phyloP scores from a whole-genome alignment of 2,329 filamentous ascomycete genomes.

The Ophiocordyceps australis region DNA sequence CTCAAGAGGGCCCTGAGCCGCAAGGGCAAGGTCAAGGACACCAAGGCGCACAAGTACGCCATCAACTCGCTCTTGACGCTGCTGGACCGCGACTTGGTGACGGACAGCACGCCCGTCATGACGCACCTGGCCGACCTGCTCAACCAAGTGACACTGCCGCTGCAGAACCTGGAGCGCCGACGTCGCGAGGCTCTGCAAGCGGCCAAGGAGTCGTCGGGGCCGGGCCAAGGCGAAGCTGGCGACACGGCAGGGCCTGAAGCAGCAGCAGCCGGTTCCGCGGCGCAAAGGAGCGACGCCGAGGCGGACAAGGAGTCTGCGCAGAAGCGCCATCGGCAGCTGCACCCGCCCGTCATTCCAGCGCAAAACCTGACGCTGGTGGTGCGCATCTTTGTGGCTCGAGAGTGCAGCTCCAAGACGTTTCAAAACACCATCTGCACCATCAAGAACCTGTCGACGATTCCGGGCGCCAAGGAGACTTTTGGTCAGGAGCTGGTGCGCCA shows the following conservation, averaged over 20 bases:
- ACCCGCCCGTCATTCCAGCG: conserved; percentile 71
- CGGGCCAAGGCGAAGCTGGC: conserved; percentile 9
- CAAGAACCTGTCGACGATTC: conserved; percentile 89
- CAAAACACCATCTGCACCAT: conserved; percentile 96
- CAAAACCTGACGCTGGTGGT: conserved; percentile 88
- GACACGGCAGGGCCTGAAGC: conserved; percentile 7
- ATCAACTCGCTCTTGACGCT: conserved; percentile 80
- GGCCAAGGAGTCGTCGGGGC: conserved; percentile 16
- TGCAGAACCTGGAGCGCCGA: conserved; percentile 66
- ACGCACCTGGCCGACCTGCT: conserved; percentile 76
- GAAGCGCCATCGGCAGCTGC: conserved; percentile 40
- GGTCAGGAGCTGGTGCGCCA: conserved; percentile 85
- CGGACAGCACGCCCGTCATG: conserved; percentile 96
- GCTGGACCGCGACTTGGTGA: conserved; percentile 84
- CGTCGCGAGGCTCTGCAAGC: conserved; percentile 54
- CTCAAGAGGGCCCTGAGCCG: conserved; percentile 60
- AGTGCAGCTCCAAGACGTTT: conserved; percentile 96
- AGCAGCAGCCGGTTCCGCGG: conserved; percentile 6
- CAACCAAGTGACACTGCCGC: conserved; percentile 71
- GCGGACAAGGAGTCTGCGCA: conserved; percentile 19
- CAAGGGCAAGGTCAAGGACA: conserved; percentile 80
- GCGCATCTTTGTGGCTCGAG: conserved; percentile 85
- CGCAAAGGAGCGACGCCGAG: conserved; percentile 6
- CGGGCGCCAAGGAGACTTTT: conserved; percentile 75
- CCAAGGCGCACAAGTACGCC: conserved; percentile 70